Evolutionary conservation across 345 rosid genomes (phyloP).

Genomic region (Pelargonium nanum): DNA sequence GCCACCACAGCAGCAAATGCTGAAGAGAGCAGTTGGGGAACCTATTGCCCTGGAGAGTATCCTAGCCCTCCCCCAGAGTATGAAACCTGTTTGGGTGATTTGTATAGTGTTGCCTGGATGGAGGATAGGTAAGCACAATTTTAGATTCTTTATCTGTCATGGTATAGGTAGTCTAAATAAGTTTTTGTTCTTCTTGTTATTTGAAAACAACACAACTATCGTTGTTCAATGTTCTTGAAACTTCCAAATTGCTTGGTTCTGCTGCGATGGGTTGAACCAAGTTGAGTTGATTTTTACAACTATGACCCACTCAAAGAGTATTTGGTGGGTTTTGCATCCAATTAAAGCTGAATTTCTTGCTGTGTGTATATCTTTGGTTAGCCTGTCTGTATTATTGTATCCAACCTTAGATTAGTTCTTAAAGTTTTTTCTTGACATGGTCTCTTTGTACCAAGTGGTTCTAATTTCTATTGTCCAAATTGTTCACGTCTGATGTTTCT

Average conservation of each 20-base stretch:
- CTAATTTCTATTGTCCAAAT: neutral
- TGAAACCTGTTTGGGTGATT: conserved; percentile 41
- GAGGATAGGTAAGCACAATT: conserved; percentile 29
- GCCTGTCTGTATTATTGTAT: too few species aligned
- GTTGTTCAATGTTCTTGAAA: neutral
- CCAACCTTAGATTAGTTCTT: too few species aligned
- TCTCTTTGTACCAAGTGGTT: neutral
- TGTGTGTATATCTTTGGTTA: too few species aligned
- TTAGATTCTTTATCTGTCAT: neutral
- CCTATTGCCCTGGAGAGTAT: conserved; percentile 34
- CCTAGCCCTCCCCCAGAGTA: conserved; percentile 27
- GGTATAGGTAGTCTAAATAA: neutral
- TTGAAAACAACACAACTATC: neutral
- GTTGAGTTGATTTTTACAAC: neutral
- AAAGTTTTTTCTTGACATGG: too few species aligned
- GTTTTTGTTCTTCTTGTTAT: neutral
- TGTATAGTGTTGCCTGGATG: conserved; percentile 48
- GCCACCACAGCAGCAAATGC: conserved; percentile 44
- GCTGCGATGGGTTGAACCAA: neutral
- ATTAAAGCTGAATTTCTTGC: too few species aligned
- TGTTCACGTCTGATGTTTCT: neutral
- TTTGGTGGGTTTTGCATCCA: too few species aligned
- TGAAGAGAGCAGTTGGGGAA: conserved; percentile 36
- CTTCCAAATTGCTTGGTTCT: neutral
- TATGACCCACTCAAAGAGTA: too few species aligned